These are phyloP conservation scores for Sarocladium strictum DNA, from an alignment of 2,329 filamentous ascomycete genomes.

Conservation along the genomic window DNA sequence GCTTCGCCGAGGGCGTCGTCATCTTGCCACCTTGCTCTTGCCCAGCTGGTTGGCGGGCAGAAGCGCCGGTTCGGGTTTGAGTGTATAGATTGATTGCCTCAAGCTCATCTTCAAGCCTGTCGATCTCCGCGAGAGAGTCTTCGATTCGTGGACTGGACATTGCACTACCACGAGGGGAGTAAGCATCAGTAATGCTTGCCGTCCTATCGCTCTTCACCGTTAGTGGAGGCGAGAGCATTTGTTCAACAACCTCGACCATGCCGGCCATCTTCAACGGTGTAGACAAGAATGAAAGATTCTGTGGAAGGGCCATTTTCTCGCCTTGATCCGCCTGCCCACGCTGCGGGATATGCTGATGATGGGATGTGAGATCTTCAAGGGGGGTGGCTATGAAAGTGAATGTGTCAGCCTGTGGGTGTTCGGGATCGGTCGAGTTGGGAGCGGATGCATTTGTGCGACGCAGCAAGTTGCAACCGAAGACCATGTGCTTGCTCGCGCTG, in stretches of 20 bases:
- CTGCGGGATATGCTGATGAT: conserved; percentile 14
- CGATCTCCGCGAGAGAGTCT: conserved; percentile 57
- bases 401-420: conserved; percentile 24
- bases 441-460: conserved; percentile 24
- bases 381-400: conserved; percentile 44
- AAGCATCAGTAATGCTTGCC: conserved; percentile 28
- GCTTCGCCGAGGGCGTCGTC: conserved; percentile 16
- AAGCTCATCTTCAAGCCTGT: conserved; percentile 55
- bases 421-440: conserved; percentile 15
- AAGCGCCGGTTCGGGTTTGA: conserved; percentile 25
- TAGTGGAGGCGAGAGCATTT: conserved; percentile 26
- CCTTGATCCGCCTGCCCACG: conserved; percentile 13
- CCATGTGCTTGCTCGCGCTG: conserved; percentile 20
- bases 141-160: conserved; percentile 47
- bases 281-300: conserved; percentile 15
- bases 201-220: conserved; percentile 24
- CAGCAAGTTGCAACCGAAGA: conserved; percentile 50
- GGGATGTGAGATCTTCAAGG: conserved; percentile 23
- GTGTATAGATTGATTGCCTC: conserved; percentile 37
- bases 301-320: conserved; percentile 18
- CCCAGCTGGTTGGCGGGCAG: conserved; percentile 25
- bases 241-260: conserved; percentile 23
- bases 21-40: conserved; percentile 13
- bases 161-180: conserved; percentile 22
- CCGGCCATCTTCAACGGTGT: conserved; percentile 24